Conservation (phyloP, 2,329 filamentous ascomycete genomes). For the Fusarium palustre region DNA sequence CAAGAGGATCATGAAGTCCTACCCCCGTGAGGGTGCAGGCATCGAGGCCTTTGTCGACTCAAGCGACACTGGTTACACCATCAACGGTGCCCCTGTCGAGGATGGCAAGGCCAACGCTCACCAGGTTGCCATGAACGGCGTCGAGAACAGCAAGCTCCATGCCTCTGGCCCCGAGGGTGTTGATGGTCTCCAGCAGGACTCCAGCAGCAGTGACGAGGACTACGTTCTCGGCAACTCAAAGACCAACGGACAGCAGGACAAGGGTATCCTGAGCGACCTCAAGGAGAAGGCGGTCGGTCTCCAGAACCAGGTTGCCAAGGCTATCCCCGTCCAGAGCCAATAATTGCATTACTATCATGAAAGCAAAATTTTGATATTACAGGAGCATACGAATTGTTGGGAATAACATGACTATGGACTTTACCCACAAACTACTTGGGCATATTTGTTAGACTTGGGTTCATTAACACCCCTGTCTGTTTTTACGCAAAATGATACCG, state of each 20-base stretch:
- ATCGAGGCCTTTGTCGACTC: constrained; percentile 77
- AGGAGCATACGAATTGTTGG: constrained; percentile 11
- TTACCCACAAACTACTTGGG: neutral
- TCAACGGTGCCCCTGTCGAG: constrained; percentile 49
- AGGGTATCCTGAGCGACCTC: constrained; percentile 27
- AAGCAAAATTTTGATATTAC: neutral
- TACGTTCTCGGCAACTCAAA: constrained; percentile 22
- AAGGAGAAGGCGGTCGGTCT: constrained; percentile 33
- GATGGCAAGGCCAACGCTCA: constrained; percentile 11
- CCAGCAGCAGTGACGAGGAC: constrained; percentile 22
- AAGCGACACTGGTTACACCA: constrained; percentile 71
- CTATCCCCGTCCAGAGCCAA: constrained; percentile 25
- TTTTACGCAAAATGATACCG: constrained; percentile 26
- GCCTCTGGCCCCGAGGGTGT: constrained; percentile 37
- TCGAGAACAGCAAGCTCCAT: constrained; percentile 31
- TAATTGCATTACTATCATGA: neutral
- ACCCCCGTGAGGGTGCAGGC: constrained; percentile 72
- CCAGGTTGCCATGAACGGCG: constrained; percentile 13
- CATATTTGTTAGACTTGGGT: neutral
- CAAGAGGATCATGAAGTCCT: constrained; percentile 72
- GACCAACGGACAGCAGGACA: constrained; percentile 9
- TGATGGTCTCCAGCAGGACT: constrained; percentile 33
- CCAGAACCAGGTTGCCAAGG: constrained; percentile 22
- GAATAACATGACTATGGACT: neutral
- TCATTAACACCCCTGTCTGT: neutral